phyloP scores from a whole-genome alignment of 2,329 filamentous ascomycete genomes.

The Chaetomiaceae sp. region DNA sequence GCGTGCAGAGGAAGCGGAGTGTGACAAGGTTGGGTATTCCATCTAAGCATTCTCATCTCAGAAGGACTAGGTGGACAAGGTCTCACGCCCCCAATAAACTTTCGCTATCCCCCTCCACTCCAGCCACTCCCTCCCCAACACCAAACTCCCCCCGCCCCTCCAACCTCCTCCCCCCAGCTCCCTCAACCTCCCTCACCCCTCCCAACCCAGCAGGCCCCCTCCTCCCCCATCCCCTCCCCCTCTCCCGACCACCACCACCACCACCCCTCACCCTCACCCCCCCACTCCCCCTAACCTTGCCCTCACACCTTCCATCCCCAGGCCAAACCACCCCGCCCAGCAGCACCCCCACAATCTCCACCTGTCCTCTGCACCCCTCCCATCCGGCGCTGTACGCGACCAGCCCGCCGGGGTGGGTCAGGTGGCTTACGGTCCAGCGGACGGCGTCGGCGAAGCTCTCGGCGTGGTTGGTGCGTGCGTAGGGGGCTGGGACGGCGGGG shows the following conservation, averaged over 20 bases:
- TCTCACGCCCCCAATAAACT: too few relatives aligned
- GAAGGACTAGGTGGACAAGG: too few relatives aligned
- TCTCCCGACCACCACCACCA: background rate
- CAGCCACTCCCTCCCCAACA: too few relatives aligned
- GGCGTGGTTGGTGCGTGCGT: slow-evolving; percentile 11
- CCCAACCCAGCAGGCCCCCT: background rate
- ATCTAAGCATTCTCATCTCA: too few relatives aligned
- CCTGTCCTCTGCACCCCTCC: slow-evolving; percentile 11
- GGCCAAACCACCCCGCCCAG: slow-evolving; percentile 13
- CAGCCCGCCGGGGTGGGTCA: slow-evolving; percentile 7
- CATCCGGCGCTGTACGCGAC: slow-evolving; percentile 12
- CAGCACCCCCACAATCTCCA: slow-evolving; percentile 7
- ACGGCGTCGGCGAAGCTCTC: slow-evolving; percentile 21
- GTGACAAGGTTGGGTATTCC: too few relatives aligned
- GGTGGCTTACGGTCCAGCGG: slow-evolving; percentile 17
- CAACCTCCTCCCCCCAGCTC: background rate
- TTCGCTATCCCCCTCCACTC: too few relatives aligned
- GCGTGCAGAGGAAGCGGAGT: too few relatives aligned
- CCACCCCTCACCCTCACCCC: background rate
- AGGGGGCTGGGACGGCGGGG: slow-evolving; percentile 14
- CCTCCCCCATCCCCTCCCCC: background rate
- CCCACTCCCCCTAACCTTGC: background rate
- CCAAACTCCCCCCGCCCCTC: background rate
- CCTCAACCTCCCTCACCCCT: background rate
- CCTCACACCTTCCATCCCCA: background rate